A percentile compares a stretch with the other conserved stretches of the same genome.
Evolutionary conservation across 768 basidiomycete species (phyloP).

Genomic region (Coprinellus micaceus): DNA sequence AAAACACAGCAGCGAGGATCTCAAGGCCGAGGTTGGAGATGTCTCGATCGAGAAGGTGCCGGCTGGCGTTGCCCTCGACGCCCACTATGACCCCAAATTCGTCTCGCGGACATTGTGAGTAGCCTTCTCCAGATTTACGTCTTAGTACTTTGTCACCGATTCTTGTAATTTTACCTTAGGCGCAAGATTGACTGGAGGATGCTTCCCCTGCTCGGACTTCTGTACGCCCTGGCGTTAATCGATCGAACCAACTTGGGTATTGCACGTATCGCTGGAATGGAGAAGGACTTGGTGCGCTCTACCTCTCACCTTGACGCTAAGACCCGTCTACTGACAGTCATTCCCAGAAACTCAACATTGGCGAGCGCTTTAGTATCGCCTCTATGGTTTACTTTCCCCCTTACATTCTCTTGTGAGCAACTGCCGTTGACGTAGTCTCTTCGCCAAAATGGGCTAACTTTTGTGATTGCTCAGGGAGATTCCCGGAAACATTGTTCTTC

Average conservation of each 20-base stretch:
- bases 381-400: conserved; percentile 34
- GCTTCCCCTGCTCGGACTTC: conserved; percentile 30
- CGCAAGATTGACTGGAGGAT: conserved; percentile 31
- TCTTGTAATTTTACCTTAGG: conserved; percentile 13
- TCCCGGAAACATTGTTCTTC: conserved; percentile 27
- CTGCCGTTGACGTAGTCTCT: not conserved
- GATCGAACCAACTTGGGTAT: conserved; percentile 36
- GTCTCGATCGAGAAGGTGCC: conserved; percentile 11
- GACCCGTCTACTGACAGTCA: not conserved
- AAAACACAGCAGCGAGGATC: conserved; percentile 18
- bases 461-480: not conserved
- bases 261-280: conserved; percentile 35
- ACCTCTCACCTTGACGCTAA: not conserved
- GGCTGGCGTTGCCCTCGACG: conserved; percentile 9
- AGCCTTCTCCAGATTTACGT: not conserved
- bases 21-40: conserved; percentile 19
- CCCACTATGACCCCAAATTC: conserved; percentile 12
- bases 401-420: conserved; percentile 33
- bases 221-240: conserved; percentile 34
- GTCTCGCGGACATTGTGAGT: conserved; percentile 2
- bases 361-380: conserved; percentile 31
- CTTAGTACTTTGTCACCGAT: not conserved
- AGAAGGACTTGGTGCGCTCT: conserved; percentile 25
- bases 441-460: not conserved
- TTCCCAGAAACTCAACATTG: conserved; percentile 25